Base-by-base conservation (phyloP, 768 basidiomycete species). In the Leccinum ochraceum region DNA sequence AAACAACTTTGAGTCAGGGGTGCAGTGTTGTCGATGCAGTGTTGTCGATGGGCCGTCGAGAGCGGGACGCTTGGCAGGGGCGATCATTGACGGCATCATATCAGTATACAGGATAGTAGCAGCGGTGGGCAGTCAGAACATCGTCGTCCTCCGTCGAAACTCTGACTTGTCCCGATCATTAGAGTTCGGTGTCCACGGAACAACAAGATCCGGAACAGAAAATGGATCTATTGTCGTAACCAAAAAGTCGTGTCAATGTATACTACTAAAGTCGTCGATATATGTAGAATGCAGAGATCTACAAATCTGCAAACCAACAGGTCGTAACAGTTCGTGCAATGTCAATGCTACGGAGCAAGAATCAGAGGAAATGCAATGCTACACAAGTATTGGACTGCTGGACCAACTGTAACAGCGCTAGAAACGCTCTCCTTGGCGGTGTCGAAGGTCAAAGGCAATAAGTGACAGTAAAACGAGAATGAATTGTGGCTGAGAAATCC, bases 371-470 rank as follows among this genome's bases (percentile, higher is more conserved):
- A 69, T 73, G 66, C 69, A 63, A 74, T 77, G 75, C 74, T 75
- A 76, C 73, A 77, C 59, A 64, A 66, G 61, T 48, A 63, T 65
- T 42, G 59, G 62, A 62, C 66, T 66, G 72, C 67, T 67, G 65
- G 66, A 67, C 68, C 69, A 63, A n/a, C n/a, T n/a, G n/a, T n/a
- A n/a, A 74, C 60, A 65, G 63, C 65, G 65, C 60, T 61, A 51
- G 66, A 70, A 70, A 67, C 59, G 74, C 67, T 64, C 73, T 73
- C 75, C 72, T 71, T 63, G 69, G 64, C 68, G 69, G 60, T 66
- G 66, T 70, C 71, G 75, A 73, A 75, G 72, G 72, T 71, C 63
- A 72, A 69, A 71, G 70, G 56, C 51, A 65, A 75, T 75, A 76
- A 75, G 75, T 74, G 62, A 69, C 71, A 71, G 42, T 46, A 63